Conservation (phyloP, 306 rosid species). For the Quercus rubra region DNA sequence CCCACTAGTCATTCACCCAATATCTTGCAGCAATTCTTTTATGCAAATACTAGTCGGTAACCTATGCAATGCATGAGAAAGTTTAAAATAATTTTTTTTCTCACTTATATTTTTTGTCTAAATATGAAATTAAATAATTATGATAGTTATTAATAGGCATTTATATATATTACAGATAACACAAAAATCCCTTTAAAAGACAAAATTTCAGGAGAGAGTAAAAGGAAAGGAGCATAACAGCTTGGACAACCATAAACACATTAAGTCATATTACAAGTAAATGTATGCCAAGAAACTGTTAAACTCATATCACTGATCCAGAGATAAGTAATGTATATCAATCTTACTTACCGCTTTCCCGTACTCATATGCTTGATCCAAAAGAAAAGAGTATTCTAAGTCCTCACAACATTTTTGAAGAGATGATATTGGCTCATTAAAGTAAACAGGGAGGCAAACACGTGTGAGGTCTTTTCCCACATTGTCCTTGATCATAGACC, state of each 20-base stretch:
- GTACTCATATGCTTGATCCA: conserved; percentile 77
- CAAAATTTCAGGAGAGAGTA: neutral
- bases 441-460: conserved; percentile 98
- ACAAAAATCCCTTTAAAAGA: neutral
- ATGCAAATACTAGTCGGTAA: no score
- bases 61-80: no score
- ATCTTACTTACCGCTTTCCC: conserved; percentile 84
- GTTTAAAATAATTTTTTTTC: no score
- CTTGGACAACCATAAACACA: neutral
- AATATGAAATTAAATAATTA: no score
- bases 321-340: conserved; percentile 3
- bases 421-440: conserved; percentile 95
- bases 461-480: conserved; percentile 97
- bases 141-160: no score
- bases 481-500: conserved; percentile 97
- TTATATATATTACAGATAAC: no score
- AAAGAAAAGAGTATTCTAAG: conserved; percentile 85
- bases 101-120: no score
- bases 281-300: neutral
- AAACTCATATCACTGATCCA: neutral
- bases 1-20: neutral
- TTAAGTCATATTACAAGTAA: neutral
- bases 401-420: conserved; percentile 98
- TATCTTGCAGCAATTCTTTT: no score
- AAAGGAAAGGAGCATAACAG: no score